These are phyloP conservation scores for Globisporangium uncinulatum DNA, from an alignment of 352 stramenopile species.

Conservation along the genomic window DNA sequence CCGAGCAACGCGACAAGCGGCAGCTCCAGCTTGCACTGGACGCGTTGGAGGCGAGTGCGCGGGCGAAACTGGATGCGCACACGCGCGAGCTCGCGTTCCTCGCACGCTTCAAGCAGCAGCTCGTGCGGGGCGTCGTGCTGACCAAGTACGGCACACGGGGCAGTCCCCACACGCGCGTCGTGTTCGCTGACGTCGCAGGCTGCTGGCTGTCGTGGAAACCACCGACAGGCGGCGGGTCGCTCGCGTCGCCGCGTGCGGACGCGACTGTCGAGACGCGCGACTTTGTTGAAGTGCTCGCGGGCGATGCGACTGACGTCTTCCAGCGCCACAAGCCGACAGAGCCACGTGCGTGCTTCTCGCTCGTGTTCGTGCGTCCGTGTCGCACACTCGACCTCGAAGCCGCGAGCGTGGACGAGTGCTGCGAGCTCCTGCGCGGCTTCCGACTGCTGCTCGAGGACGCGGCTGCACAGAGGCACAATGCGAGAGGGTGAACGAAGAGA, in stretches of 20 bases:
- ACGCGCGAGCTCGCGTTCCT: constrained; percentile 38
- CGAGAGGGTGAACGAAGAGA: constrained; percentile 18
- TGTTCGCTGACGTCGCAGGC: constrained; percentile 49
- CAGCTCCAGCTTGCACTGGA: constrained; percentile 27
- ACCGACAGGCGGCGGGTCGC: constrained; percentile 17
- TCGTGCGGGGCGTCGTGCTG: constrained; percentile 40
- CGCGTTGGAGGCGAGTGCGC: constrained; percentile 23
- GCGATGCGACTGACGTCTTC: constrained; percentile 45
- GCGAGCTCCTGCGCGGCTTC: constrained; percentile 48
- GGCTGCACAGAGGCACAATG: constrained; percentile 20
- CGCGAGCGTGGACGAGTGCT: constrained; percentile 44
- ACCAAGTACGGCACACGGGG: constrained; percentile 51
- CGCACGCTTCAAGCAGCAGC: constrained; percentile 48
- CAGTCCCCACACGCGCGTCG: constrained; percentile 38
- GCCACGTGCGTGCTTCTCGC: constrained; percentile 45
- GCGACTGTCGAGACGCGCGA: constrained; percentile 46
- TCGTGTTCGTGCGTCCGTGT: constrained; percentile 65
- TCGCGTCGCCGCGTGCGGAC: constrained; percentile 34
- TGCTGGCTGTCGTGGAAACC: constrained; percentile 56
- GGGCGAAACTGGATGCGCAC: constrained; percentile 19
- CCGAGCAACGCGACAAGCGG: constrained; percentile 22
- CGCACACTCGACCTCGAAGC: constrained; percentile 62
- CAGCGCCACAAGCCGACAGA: constrained; percentile 25
- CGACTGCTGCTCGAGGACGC: constrained; percentile 46
- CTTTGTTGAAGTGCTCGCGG: constrained; percentile 41